Evolutionary conservation across 345 rosid genomes (phyloP).

Genomic region (Aquilaria yunnanensis): DNA sequence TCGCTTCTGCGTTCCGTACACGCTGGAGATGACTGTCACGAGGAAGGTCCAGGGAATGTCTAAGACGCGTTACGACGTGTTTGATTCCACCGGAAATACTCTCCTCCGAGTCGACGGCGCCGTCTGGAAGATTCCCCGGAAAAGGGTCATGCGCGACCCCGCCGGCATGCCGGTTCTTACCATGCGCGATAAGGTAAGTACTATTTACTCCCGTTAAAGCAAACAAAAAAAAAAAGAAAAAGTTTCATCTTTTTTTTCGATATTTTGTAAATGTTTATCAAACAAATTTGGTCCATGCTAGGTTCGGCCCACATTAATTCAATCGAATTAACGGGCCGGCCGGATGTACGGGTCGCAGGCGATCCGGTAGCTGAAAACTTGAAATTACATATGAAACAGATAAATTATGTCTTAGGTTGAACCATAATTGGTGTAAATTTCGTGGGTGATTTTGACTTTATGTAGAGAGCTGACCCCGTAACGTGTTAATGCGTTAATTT

Average conservation of each 20-base stretch:
- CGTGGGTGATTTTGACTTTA: no score
- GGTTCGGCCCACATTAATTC: background rate
- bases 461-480: no score
- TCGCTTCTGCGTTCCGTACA: conserved; percentile 52
- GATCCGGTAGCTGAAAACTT: no score
- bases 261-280: background rate
- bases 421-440: no score
- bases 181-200: conserved; percentile 50
- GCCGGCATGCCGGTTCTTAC: conserved; percentile 64
- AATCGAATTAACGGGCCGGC: background rate
- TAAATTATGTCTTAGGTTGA: no score
- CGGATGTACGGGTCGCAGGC: no score
- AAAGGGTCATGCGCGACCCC: conserved; percentile 54
- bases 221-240: background rate
- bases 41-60: conserved; percentile 43
- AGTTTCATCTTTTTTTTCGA: background rate
- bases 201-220: no score
- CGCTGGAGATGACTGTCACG: conserved; percentile 49
- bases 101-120: conserved; percentile 65
- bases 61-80: conserved; percentile 38
- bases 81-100: conserved; percentile 51
- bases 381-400: no score
- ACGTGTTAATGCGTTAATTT: no score
- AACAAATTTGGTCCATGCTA: background rate
- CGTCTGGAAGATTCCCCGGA: conserved; percentile 47